Evolutionary conservation across 768 basidiomycete species (phyloP).

Genomic region (Pholiota microspora): DNA sequence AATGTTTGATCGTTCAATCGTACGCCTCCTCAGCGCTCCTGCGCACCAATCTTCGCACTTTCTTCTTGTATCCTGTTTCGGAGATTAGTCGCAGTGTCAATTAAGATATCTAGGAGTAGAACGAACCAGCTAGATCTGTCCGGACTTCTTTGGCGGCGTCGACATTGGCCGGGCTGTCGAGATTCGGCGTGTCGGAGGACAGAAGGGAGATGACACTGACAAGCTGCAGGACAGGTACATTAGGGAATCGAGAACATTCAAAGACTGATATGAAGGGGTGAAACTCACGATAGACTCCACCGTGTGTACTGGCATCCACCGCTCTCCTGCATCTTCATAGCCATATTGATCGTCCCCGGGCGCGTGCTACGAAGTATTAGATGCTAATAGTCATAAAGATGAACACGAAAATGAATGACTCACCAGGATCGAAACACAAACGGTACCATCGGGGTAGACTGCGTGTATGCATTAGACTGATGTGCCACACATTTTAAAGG

Average conservation of each 20-base stretch:
- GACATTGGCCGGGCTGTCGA: constrained; percentile 94
- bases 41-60: constrained; percentile 86
- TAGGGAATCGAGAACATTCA: constrained; percentile 7
- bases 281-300: constrained; percentile 88
- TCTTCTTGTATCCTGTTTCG: constrained; percentile 86
- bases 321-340: constrained; percentile 94
- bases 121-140: constrained; percentile 57
- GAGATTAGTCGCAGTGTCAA: constrained; percentile 15
- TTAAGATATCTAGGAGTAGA: background rate
- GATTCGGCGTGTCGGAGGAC: constrained; percentile 87
- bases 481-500: background rate
- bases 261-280: constrained; percentile 14
- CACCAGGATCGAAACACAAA: constrained; percentile 95
- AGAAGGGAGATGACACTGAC: constrained; percentile 95
- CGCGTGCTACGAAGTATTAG: constrained; percentile 60
- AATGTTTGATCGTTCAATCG: constrained; percentile 62
- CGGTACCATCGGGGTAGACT: constrained; percentile 93
- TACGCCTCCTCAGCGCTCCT: constrained; percentile 87
- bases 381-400: constrained; percentile 6
- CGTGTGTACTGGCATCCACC: constrained; percentile 97
- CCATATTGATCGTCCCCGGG: constrained; percentile 97
- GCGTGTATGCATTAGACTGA: constrained; percentile 10
- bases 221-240: constrained; percentile 50
- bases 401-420: constrained; percentile 20
- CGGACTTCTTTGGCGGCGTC: constrained; percentile 92